Base-by-base conservation (phyloP, 2,329 filamentous ascomycete genomes). In the Colletotrichum cordylinicola region DNA sequence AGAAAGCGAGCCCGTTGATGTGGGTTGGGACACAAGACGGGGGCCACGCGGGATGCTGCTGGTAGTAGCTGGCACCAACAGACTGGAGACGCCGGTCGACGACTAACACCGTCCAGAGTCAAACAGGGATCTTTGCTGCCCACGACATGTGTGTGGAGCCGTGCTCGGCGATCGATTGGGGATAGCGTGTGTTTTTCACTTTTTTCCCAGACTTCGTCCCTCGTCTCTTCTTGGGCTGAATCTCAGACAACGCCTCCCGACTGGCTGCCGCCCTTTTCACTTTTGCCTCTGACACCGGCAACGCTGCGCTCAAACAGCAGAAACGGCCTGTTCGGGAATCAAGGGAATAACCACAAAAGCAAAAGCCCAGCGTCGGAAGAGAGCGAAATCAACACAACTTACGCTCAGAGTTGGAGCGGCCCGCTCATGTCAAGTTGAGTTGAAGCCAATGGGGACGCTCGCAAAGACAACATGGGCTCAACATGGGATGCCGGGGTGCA, bases 171-270 rank as follows among this genome's bases (percentile, higher is more conserved):
- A 69, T 70, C 56, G 60, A 75, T 60, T 18, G 27, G 70, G 74
- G 56, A 68, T 65, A 35, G 74, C 70, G 70, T 58, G 15, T 24
- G 33, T 13, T 73, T 75, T 74, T 73, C 74, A 75, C 64, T 75
- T 69, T 75, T 62, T 58, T 73, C 74, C 29, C 56, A 73, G 62
- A 68, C 64, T 68, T 52, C n/a, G 33, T 65, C 37, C 60, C 35
- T 75, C 70, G 70, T 73, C 73, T 33, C 24, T 60, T 58, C 48
- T 65, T 73, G 16, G n/a, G 65, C 48, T 62, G 35, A 69, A 65
- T 55, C 43, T 66, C 70, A 60, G 58, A 65, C 37, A 62, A 13
- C 56, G 70, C n/a, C 6, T 39, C 56, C 48, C 58, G 65, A 75
- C 61, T 76, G 60, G 74, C 71, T 56, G 37, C 37, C 29, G 37